Evolutionary conservation across 345 rosid species (phyloP).

Genomic region (Eucalyptus pauciflora): DNA sequence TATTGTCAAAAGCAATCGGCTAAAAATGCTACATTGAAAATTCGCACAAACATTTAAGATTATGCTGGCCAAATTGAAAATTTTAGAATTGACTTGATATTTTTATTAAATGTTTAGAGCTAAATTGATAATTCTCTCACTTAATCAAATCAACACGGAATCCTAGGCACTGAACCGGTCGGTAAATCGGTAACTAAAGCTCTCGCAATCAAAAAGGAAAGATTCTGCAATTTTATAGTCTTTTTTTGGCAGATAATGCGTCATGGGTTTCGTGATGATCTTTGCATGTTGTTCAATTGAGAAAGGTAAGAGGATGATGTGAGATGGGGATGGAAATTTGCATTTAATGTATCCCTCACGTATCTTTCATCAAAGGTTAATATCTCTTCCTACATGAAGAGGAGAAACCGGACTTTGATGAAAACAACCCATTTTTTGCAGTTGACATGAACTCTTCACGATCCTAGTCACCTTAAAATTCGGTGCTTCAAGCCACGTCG

Average conservation of each 20-base stretch:
- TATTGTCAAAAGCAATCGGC: too few species aligned
- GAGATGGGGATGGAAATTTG: neutral
- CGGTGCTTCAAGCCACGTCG: neutral
- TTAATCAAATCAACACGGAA: neutral
- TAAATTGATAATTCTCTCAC: neutral
- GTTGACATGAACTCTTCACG: neutral
- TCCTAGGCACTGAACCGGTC: neutral
- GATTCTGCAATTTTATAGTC: neutral
- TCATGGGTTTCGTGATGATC: neutral
- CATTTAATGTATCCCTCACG: neutral
- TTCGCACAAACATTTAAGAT: fast-evolving
- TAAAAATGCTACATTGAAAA: too few species aligned
- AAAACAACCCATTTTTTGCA: too few species aligned
- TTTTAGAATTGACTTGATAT: fast-evolving
- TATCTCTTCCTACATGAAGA: neutral
- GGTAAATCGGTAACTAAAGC: neutral
- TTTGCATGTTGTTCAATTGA: neutral
- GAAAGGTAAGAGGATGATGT: neutral
- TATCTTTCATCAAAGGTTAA: neutral
- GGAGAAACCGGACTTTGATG: neutral
- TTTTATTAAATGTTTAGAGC: too few species aligned
- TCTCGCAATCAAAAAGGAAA: neutral
- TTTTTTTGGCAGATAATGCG: neutral
- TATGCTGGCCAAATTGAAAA: too few species aligned
- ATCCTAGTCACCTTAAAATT: neutral